phyloP scores from a whole-genome alignment of 352 stramenopile genomes.

The Globisporangium nagaii region DNA sequence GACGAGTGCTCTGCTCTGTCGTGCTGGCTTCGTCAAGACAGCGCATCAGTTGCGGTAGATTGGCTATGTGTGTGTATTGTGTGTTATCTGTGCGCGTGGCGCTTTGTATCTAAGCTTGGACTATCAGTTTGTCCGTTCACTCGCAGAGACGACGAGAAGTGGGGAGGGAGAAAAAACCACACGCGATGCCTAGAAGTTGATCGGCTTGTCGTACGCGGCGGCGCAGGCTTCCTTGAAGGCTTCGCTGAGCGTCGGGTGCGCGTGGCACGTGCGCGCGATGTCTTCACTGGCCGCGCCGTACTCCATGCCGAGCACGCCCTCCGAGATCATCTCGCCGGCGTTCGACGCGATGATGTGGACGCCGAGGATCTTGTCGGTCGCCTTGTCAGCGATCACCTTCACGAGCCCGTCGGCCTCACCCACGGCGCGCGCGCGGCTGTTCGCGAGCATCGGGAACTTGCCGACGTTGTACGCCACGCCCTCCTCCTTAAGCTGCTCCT shows the following conservation, averaged over 20 bases:
- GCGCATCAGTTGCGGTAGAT: too few species aligned
- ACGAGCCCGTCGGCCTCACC: constrained; percentile 95
- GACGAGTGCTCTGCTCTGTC: too few species aligned
- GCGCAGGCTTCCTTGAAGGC: constrained; percentile 99
- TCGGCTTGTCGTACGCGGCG: constrained; percentile 97
- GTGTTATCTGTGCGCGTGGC: too few species aligned
- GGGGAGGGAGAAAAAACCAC: too few species aligned
- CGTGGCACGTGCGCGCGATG: constrained; percentile 98
- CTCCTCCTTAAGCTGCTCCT: constrained; percentile 96
- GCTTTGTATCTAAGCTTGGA: too few species aligned
- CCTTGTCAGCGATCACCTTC: constrained; percentile 97
- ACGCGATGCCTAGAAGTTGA: constrained; percentile 97
- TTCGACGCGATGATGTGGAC: constrained; percentile 99
- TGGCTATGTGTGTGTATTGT: neutral
- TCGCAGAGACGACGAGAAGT: neutral
- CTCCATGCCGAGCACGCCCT: constrained; percentile 98
- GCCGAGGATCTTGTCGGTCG: constrained; percentile 97
- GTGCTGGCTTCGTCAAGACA: too few species aligned
- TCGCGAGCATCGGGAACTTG: constrained; percentile 98
- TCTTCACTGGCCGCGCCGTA: constrained; percentile 98
- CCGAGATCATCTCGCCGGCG: constrained; percentile 98
- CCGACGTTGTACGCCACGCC: constrained; percentile 95
- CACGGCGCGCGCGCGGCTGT: constrained; percentile 94
- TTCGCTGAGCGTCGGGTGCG: constrained; percentile 97
- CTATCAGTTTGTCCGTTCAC: neutral